Conservation (phyloP, 2,329 filamentous ascomycete species). For the Gnomoniopsis smithogilvyi region DNA sequence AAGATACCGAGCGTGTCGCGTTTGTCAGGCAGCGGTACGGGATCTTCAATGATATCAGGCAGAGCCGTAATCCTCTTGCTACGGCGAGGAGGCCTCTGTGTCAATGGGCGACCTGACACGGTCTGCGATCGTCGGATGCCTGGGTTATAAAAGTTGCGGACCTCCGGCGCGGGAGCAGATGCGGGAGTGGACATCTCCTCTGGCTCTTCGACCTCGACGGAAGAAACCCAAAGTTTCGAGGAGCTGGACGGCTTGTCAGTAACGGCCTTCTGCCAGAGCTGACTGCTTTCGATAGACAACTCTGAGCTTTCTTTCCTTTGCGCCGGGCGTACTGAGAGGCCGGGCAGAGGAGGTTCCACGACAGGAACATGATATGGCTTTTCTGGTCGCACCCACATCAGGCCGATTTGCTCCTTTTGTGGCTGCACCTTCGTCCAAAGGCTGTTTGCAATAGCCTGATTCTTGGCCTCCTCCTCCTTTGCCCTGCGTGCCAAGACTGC, state of each 20-base stretch:
- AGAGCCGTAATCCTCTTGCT: slow-evolving; percentile 56
- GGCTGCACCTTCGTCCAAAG: slow-evolving; percentile 26
- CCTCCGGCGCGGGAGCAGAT: background rate
- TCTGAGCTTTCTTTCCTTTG: slow-evolving; percentile 30
- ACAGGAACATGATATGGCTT: slow-evolving; percentile 11
- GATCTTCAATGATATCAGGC: slow-evolving; percentile 62
- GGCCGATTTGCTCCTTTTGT: slow-evolving; percentile 6
- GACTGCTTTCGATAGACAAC: slow-evolving; percentile 34
- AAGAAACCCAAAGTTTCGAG: slow-evolving; percentile 30
- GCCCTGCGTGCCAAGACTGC: slow-evolving; percentile 13
- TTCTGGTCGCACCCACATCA: slow-evolving; percentile 25
- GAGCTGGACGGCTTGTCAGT: slow-evolving; percentile 15
- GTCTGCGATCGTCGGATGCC: slow-evolving; percentile 22
- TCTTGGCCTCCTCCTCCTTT: slow-evolving; percentile 1
- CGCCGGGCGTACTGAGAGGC: slow-evolving; percentile 32
- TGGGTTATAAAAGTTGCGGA: slow-evolving; percentile 12
- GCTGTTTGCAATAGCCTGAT: slow-evolving; percentile 6
- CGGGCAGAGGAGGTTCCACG: slow-evolving; percentile 25
- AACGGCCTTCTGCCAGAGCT: slow-evolving; percentile 37
- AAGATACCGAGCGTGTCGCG: slow-evolving; percentile 61
- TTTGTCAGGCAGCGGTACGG: slow-evolving; percentile 55
- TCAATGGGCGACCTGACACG: slow-evolving; percentile 37
- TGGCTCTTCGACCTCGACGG: background rate
- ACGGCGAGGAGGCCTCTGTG: slow-evolving; percentile 51
- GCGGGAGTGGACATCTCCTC: background rate